phyloP scores from a whole-genome alignment of 2,329 filamentous ascomycete species.

The Cercospora sp. region DNA sequence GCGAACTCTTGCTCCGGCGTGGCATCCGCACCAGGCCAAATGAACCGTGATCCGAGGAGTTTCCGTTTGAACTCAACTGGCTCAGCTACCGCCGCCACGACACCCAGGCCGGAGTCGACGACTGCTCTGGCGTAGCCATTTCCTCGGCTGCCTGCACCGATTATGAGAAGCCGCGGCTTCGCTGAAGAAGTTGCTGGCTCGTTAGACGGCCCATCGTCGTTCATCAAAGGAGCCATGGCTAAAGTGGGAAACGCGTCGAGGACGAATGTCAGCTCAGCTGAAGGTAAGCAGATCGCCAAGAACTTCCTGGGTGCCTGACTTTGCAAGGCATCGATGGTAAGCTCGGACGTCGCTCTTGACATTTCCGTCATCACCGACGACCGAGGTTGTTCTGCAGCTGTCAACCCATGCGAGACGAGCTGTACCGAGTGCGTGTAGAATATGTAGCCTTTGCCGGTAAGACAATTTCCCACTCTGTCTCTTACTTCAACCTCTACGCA shows the following conservation, averaged over 20 bases:
- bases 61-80: slow-evolving; percentile 74
- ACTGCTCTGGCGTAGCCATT: slow-evolving; percentile 71
- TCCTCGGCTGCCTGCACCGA: slow-evolving; percentile 81
- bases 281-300: slow-evolving; percentile 1
- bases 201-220: slow-evolving; percentile 12
- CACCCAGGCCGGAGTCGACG: slow-evolving; percentile 62
- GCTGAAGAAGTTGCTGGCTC: neutral
- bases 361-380: slow-evolving; percentile 1
- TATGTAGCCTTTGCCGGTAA: slow-evolving; percentile 10
- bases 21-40: slow-evolving; percentile 60
- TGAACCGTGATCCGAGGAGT: slow-evolving; percentile 67
- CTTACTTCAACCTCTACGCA: neutral
- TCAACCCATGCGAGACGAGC: slow-evolving; percentile 1
- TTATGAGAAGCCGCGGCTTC: slow-evolving; percentile 65
- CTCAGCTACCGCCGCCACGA: slow-evolving; percentile 78
- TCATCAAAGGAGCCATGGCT: slow-evolving; percentile 26
- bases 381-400: slow-evolving; percentile 10
- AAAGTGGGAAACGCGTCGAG: neutral
- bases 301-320: neutral
- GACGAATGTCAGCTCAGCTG: slow-evolving; percentile 5
- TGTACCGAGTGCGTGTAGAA: slow-evolving; percentile 9
- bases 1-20: slow-evolving; percentile 68
- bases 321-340: neutral
- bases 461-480: neutral
- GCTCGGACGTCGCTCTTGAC: neutral